These are phyloP conservation scores for Platanthera zijinensis DNA, from an alignment of 106 monocot genomes.

Conservation along the genomic window DNA sequence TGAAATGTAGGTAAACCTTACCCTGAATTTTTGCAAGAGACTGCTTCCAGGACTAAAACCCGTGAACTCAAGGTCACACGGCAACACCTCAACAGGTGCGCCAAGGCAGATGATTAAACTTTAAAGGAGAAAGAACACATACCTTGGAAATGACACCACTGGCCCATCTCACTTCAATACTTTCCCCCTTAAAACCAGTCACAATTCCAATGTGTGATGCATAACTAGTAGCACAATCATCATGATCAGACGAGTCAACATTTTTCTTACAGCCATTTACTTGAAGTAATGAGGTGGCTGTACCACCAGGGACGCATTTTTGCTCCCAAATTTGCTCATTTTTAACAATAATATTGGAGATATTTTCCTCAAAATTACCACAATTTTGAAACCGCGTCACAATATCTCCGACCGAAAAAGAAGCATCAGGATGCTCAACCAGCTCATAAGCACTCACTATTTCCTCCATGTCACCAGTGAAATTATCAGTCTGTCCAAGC, in stretches of 20 bases:
- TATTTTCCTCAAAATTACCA: conserved; percentile 21
- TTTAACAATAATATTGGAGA: background rate
- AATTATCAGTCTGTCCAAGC: background rate
- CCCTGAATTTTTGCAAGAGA: no score
- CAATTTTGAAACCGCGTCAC: conserved; percentile 34
- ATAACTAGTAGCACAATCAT: conserved; percentile 22
- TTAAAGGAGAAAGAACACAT: background rate
- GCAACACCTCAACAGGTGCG: no score
- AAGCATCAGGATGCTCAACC: conserved; percentile 76
- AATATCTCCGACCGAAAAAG: conserved; percentile 65
- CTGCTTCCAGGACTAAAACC: no score
- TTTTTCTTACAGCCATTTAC: conserved; percentile 2
- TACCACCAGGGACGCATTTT: background rate
- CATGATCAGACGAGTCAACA: background rate
- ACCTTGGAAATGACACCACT: conserved; percentile 79
- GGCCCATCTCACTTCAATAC: conserved; percentile 82
- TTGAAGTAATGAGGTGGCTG: background rate
- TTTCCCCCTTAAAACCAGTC: conserved; percentile 51
- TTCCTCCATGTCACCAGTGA: conserved; percentile 30
- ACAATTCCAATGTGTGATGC: conserved; percentile 71
- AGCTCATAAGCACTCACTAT: conserved; percentile 86
- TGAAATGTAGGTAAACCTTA: no score
- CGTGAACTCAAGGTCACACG: no score
- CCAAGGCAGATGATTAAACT: background rate
- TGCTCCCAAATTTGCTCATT: background rate